Evolutionary conservation across 179 eudicot genomes (phyloP).

Genomic region (Vitellaria paradoxa): DNA sequence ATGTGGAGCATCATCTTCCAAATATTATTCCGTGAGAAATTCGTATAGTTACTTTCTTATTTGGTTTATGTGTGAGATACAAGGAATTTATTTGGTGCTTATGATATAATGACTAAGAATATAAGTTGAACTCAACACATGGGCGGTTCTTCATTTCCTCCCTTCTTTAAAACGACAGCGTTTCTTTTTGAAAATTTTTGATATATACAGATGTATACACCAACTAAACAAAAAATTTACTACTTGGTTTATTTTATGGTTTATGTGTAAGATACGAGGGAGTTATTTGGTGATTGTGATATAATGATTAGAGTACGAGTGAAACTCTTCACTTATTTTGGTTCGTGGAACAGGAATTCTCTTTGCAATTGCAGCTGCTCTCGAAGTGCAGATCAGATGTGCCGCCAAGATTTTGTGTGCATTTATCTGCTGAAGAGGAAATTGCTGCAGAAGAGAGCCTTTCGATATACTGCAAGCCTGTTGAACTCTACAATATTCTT

Average conservation of each 20-base stretch:
- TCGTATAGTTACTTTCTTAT: too few species aligned
- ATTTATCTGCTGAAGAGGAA: constrained; percentile 80
- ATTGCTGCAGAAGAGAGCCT: constrained; percentile 83
- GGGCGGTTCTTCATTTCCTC: too few species aligned
- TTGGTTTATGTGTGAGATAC: too few species aligned
- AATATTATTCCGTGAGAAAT: too few species aligned
- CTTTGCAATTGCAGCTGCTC: constrained; percentile 47
- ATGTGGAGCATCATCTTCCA: too few species aligned
- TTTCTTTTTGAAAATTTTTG: too few species aligned
- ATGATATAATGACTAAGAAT: too few species aligned
- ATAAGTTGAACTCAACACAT: too few species aligned
- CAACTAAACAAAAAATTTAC: neutral
- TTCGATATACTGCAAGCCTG: constrained; percentile 86
- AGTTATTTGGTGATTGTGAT: neutral
- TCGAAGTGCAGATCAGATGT: constrained; percentile 63
- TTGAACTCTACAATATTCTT: constrained; percentile 91
- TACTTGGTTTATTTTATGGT: neutral
- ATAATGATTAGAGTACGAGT: neutral
- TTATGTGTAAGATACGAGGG: neutral
- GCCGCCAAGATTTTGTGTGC: constrained; percentile 61
- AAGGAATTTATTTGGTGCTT: too few species aligned
- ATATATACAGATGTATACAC: too few species aligned
- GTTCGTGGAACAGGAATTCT: constrained; percentile 26
- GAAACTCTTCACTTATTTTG: constrained; percentile 10
- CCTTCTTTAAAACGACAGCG: too few species aligned